Evolutionary conservation across 2,329 filamentous ascomycete genomes (phyloP).

Genomic region (Amauroascus verrucosus): DNA sequence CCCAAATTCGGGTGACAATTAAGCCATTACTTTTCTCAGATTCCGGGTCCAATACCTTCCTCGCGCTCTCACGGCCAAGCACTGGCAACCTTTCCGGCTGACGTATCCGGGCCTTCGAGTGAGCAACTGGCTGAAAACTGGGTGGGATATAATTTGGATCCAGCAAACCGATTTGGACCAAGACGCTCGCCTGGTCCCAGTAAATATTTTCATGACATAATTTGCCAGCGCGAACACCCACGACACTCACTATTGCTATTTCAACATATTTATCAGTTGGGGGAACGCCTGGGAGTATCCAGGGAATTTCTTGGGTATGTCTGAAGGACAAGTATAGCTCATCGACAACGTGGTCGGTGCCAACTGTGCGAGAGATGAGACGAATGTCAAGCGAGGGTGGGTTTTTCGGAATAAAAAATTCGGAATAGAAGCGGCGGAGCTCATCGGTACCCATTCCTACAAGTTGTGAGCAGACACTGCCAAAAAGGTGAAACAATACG

Average conservation of each 20-base stretch:
- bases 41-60: conserved; percentile 24
- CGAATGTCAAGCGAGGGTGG: conserved; percentile 44
- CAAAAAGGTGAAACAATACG: neutral
- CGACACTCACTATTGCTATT: conserved; percentile 47
- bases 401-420: conserved; percentile 46
- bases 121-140: conserved; percentile 24
- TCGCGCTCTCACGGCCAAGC: conserved; percentile 27
- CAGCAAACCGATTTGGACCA: conserved; percentile 49
- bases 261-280: conserved; percentile 49
- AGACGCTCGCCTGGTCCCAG: conserved; percentile 53
- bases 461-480: neutral
- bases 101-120: conserved; percentile 13
- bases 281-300: conserved; percentile 50
- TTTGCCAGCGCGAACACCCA: conserved; percentile 43
- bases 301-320: conserved; percentile 47
- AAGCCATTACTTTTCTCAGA: conserved; percentile 16
- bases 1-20: too few species aligned
- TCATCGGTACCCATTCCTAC: conserved; percentile 35
- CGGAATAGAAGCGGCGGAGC: conserved; percentile 44
- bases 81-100: conserved; percentile 27
- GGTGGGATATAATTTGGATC: conserved; percentile 45
- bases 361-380: conserved; percentile 49
- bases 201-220: conserved; percentile 48
- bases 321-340: conserved; percentile 49
- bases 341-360: conserved; percentile 50